Evolutionary conservation across 148 eudicot genomes (phyloP), one percentile per base, ranked within the genome.

Genomic region (Silene latifolia): DNA sequence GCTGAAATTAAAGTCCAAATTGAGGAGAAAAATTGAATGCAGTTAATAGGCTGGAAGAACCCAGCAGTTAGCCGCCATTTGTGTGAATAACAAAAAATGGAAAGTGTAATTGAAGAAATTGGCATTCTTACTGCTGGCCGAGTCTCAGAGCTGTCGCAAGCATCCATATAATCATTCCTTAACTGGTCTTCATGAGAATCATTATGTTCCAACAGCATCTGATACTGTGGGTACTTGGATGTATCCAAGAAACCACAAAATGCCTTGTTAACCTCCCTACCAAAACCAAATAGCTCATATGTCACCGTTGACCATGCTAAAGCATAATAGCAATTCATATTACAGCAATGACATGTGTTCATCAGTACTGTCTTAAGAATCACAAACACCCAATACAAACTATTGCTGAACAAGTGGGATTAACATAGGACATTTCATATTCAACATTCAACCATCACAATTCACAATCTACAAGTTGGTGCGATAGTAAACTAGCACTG

Each of bases 181-280:
- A 53, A 58, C 69, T 21, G 59, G 75, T 18, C 56, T 20, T 65
- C 63, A 62, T 29, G 57, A 59, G 61, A 65, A 63, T 63, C 54
- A 18, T 59, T 66, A 64, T 42, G 74, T 80, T 85, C 68, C 53
- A 79, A 71, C 39, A 80, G 77, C 71, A 60, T 74, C 67, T 67
- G 83, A 87, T 74, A 73, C 46, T 77, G 83, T 73, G 77, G 82
- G 78, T 67, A 60, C 75, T 82, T 82, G 42, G 73, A 66, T 56
- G 83, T 87, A 77, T 87, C 88, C 48, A 82, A 59, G 79, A 94
- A 94, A 78, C 98, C 97, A 83, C 96, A 91, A 73, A 88, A 94
- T 67, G 98, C 97, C 86, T 94, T 94, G 85, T 94, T 91, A 71
- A 86, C 85, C 89, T 94, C 98, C 83, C 98, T 91, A 83, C 47